phyloP scores from a whole-genome alignment of 179 eudicot genomes.

The Pouteria campechiana region DNA sequence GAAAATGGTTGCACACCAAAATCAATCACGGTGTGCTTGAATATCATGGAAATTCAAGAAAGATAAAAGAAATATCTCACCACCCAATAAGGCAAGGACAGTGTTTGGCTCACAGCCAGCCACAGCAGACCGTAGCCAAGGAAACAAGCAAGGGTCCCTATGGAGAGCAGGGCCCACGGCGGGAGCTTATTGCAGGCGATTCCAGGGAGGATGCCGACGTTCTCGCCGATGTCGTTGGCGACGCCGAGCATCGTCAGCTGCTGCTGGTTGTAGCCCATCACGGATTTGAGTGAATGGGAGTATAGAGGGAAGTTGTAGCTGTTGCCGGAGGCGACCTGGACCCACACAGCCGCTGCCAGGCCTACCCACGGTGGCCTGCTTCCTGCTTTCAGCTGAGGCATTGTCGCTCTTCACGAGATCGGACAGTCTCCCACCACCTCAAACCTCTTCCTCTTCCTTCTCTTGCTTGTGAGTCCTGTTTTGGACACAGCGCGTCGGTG shows the following conservation, averaged over 20 bases:
- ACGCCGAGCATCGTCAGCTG: constrained; percentile 82
- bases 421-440: too few relatives aligned
- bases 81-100: constrained; percentile 59
- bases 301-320: constrained; percentile 58
- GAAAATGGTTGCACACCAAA: too few relatives aligned
- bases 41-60: too few relatives aligned
- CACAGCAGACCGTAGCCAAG: constrained; percentile 75
- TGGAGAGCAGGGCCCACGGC: constrained; percentile 58
- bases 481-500: too few relatives aligned
- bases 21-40: too few relatives aligned
- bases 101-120: constrained; percentile 70
- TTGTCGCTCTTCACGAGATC: too few relatives aligned
- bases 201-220: constrained; percentile 72
- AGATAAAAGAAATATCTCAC: constrained; percentile 16
- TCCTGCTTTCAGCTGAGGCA: constrained; percentile 49
- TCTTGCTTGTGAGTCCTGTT: too few relatives aligned
- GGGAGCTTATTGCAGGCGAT: constrained; percentile 66
- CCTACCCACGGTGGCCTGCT: constrained; percentile 96
- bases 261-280: constrained; percentile 62
- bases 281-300: constrained; percentile 53
- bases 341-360: constrained; percentile 80
- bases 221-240: constrained; percentile 81
- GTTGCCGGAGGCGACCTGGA: constrained; percentile 71
- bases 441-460: too few relatives aligned
- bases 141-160: constrained; percentile 48